Evolutionary conservation across 2,329 filamentous ascomycete genomes (phyloP), one percentile per base, ranked within the genome.

Genomic region (Trichophyton rubrum): DNA sequence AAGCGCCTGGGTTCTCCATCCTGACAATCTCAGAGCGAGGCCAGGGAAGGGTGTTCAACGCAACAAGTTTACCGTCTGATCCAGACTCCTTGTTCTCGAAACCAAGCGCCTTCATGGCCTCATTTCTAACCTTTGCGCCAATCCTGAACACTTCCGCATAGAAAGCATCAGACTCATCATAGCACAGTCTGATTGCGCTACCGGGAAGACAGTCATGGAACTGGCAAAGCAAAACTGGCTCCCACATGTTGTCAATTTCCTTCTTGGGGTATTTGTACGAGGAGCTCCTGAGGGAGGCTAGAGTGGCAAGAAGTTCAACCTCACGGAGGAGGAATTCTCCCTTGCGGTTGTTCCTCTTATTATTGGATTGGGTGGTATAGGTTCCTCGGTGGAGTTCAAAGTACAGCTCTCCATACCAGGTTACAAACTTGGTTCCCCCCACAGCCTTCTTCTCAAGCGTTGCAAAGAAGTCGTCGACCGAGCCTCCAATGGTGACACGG

Each of bases 351-450:
- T 95, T 92, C 67, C 85, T 84, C 78, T 99, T 99, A 79, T 96
- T 99, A 76, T 96, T 96, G 62, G 91, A 88, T 73, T 97, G 92
- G 0, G 92, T 96, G 2, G 93, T 99, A 75, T 97, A 97, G 11
- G 92, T 97, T 59, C 93, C 93, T 62, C 93, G 88, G 72, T 99
- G 93, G 56, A 99, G 82, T 74, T 99, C 93, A 72, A 99, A 96
- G 76, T 99, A 99, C 7, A 99, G 81, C 76, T 99, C 93, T 47
- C 93, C 93, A 71, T 96, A 96, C 93, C 93, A 99, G 1, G 93
- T 97, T 24, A 90, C 88, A 59, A 96, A 86, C 17, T 89, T 81
- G 13, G 84, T 83, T 20, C 82, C 82, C 20, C 79, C 73, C 33
- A 78, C 77, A 30, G 84, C 84, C 75, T 91, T 95, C 74, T 87